A percentile compares a stretch with the other conserved stretches of the same genome.
Evolutionary conservation across 495 filamentous ascomycete species (phyloP).

Genomic region (Daldinia vernicosa): DNA sequence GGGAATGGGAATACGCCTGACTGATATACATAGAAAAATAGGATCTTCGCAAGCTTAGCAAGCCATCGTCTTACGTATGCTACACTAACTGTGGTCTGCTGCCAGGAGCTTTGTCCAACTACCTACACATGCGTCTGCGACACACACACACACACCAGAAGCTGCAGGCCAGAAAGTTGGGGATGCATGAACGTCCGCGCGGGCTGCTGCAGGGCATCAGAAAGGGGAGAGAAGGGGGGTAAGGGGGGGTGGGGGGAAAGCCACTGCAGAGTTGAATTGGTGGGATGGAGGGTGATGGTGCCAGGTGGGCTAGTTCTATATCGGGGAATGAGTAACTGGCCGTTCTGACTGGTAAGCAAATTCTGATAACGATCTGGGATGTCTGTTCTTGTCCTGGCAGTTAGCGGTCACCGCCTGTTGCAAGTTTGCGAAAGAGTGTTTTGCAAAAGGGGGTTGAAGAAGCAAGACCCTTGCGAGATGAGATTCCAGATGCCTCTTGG

Average conservation of each 20-base stretch:
- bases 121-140: slow-evolving; percentile 21
- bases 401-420: slow-evolving; percentile 39
- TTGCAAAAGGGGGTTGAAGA: slow-evolving; percentile 1
- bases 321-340: slow-evolving; percentile 36
- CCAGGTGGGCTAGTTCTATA: slow-evolving; percentile 33
- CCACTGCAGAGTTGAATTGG: slow-evolving; percentile 12
- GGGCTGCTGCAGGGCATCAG: slow-evolving; percentile 32
- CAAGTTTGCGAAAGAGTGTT: slow-evolving; percentile 1
- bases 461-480: slow-evolving; percentile 20
- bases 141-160: slow-evolving; percentile 15
- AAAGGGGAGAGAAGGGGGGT: slow-evolving; percentile 33
- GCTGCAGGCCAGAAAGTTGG: slow-evolving; percentile 37
- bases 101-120: slow-evolving; percentile 26
- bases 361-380: slow-evolving; percentile 39
- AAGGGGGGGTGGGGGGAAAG: slow-evolving; percentile 17
- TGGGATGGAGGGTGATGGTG: slow-evolving; percentile 31
- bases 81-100: slow-evolving; percentile 31
- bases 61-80: slow-evolving; percentile 30
- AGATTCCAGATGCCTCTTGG: slow-evolving; percentile 38
- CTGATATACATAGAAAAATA: slow-evolving; percentile 28
- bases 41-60: slow-evolving; percentile 3
- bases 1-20: slow-evolving; percentile 17
- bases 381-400: slow-evolving; percentile 3
- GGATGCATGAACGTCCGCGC: slow-evolving; percentile 41
- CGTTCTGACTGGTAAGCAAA: slow-evolving; percentile 29